Conservation (phyloP, 1,284 basidiomycete species). For the Fomitopsis schrenkii region DNA sequence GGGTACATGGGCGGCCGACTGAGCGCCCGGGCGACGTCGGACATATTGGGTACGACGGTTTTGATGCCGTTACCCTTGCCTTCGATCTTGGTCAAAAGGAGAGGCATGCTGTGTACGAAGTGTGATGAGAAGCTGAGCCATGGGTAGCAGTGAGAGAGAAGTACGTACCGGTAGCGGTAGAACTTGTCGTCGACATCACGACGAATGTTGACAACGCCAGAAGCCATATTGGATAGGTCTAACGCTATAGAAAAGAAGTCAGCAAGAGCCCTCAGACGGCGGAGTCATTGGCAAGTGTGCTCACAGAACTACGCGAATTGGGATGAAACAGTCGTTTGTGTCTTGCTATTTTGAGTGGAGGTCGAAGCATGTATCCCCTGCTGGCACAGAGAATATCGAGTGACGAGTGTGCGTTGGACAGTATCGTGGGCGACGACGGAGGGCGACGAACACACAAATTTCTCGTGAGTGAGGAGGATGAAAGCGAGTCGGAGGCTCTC, state of each 20-base stretch:
- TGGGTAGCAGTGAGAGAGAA: background rate
- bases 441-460: constrained; percentile 10
- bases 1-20: constrained; percentile 94
- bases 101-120: constrained; percentile 73
- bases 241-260: constrained; percentile 43
- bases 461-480: constrained; percentile 5
- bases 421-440: constrained; percentile 51
- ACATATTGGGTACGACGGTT: constrained; percentile 98
- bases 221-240: constrained; percentile 77
- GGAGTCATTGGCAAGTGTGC: constrained; percentile 18
- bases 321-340: constrained; percentile 57
- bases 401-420: constrained; percentile 45
- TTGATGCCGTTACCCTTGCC: constrained; percentile 99
- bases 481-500: constrained; percentile 5
- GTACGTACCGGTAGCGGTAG: constrained; percentile 76
- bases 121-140: constrained; percentile 9
- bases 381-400: constrained; percentile 62
- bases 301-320: constrained; percentile 56
- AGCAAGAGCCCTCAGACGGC: background rate
- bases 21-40: constrained; percentile 94
- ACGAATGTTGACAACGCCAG: constrained; percentile 91
- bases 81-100: constrained; percentile 95
- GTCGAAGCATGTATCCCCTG: constrained; percentile 90
- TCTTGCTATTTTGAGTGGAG: constrained; percentile 67
- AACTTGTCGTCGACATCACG: constrained; percentile 97